Conservation (phyloP, 2,329 filamentous ascomycete species). For the Phyllosticta paracitricarpa region DNA sequence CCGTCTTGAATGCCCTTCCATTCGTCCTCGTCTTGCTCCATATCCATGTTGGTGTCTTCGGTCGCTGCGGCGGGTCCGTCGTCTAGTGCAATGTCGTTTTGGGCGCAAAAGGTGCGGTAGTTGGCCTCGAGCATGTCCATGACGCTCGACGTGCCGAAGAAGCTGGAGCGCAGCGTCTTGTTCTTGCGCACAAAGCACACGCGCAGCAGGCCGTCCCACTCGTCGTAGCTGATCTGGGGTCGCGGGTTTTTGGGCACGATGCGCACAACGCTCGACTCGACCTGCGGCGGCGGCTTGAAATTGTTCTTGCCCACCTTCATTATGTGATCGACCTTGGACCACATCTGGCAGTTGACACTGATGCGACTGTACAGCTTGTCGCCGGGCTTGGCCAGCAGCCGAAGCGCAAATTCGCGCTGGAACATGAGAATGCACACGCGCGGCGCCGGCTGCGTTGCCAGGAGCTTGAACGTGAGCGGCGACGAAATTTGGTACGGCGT, state of each 20-base stretch:
- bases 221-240: slow-evolving; percentile 83
- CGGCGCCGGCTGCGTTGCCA: slow-evolving; percentile 72
- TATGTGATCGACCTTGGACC: slow-evolving; percentile 60
- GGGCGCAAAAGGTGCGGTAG: slow-evolving; percentile 81
- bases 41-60: slow-evolving; percentile 42
- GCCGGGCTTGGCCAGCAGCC: slow-evolving; percentile 77
- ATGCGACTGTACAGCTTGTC: slow-evolving; percentile 87
- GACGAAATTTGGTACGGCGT: slow-evolving; percentile 75
- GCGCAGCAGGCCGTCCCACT: slow-evolving; percentile 84
- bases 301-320: slow-evolving; percentile 96
- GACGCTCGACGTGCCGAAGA: slow-evolving; percentile 70
- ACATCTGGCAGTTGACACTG: slow-evolving; percentile 90
- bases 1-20: slow-evolving; percentile 29
- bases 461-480: slow-evolving; percentile 82
- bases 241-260: slow-evolving; percentile 79
- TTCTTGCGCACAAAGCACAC: slow-evolving; percentile 83
- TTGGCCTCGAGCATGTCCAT: slow-evolving; percentile 77
- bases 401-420: slow-evolving; percentile 87
- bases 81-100: slow-evolving; percentile 71
- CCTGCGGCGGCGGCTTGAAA: slow-evolving; percentile 87
- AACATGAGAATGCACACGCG: slow-evolving; percentile 88
- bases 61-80: slow-evolving; percentile 35
- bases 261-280: slow-evolving; percentile 83
- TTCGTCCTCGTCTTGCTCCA: slow-evolving; percentile 38
- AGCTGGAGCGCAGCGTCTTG: slow-evolving; percentile 73